These are phyloP conservation scores for Pythium oligandrum DNA, from an alignment of 352 stramenopile genomes.

Conservation along the genomic window DNA sequence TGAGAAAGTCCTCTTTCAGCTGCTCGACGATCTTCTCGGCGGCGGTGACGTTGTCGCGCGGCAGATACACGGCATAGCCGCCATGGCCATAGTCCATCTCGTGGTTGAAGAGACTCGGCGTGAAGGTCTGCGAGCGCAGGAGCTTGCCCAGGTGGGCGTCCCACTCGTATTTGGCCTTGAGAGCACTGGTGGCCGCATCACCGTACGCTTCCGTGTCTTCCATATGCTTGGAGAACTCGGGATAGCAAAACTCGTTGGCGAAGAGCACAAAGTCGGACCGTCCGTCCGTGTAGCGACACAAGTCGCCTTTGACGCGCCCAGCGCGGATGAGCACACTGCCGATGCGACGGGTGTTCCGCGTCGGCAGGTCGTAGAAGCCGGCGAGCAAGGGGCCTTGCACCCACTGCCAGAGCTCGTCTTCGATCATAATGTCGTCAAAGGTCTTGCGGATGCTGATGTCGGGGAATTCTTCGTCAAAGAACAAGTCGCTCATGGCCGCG, in stretches of 20 bases:
- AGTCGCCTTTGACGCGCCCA: slow-evolving; percentile 42
- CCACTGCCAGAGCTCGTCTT: slow-evolving; percentile 78
- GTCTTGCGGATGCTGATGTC: slow-evolving; percentile 53
- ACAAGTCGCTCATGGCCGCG: slow-evolving; percentile 40
- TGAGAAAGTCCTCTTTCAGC: slow-evolving; percentile 54
- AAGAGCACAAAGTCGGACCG: slow-evolving; percentile 68
- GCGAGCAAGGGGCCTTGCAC: slow-evolving; percentile 52
- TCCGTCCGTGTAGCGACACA: slow-evolving; percentile 40
- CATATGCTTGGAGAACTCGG: slow-evolving; percentile 36
- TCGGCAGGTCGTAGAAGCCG: slow-evolving; percentile 60
- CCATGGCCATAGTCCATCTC: slow-evolving; percentile 71
- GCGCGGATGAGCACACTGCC: slow-evolving; percentile 62
- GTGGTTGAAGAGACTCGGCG: slow-evolving; percentile 53
- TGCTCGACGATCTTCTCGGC: slow-evolving; percentile 33
- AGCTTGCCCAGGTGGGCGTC: slow-evolving; percentile 29
- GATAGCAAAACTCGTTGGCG: slow-evolving; percentile 62
- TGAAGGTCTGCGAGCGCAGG: slow-evolving; percentile 66
- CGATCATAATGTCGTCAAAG: slow-evolving; percentile 56
- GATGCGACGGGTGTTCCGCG: slow-evolving; percentile 59
- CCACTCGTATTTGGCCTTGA: slow-evolving; percentile 42
- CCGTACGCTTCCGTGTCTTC: slow-evolving; percentile 54
- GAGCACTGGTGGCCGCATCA: slow-evolving; percentile 14
- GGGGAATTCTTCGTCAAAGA: slow-evolving; percentile 68
- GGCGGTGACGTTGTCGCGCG: slow-evolving; percentile 63
- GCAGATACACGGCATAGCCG: slow-evolving; percentile 65